Evolutionary conservation across 306 rosid species (phyloP).

Genomic region (Biancaea sappan): DNA sequence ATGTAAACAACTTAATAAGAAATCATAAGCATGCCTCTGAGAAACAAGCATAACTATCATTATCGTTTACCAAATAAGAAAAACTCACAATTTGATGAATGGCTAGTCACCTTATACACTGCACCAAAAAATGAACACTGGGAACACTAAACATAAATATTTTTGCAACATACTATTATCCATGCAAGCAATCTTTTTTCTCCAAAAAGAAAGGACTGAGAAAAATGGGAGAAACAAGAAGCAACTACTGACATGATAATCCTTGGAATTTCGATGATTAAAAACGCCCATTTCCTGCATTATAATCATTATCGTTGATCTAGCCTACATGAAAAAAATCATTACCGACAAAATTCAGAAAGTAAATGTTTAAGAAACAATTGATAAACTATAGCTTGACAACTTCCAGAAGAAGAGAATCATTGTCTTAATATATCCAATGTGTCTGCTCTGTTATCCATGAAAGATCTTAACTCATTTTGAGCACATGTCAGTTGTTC

Average conservation of each 20-base stretch:
- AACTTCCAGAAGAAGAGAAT: neutral
- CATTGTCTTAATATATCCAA: slow-evolving; percentile 1
- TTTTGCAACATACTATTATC: slow-evolving; percentile 3
- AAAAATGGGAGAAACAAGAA: too few relatives aligned
- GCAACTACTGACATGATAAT: too few relatives aligned
- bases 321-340: neutral
- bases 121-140: too few relatives aligned
- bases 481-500: slow-evolving; percentile 30
- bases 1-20: too few relatives aligned
- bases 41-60: too few relatives aligned
- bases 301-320: slow-evolving; percentile 6
- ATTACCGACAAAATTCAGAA: neutral
- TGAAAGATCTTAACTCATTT: slow-evolving; percentile 27
- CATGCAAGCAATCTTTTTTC: neutral
- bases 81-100: neutral
- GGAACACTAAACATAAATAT: too few relatives aligned
- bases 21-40: too few relatives aligned
- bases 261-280: too few relatives aligned
- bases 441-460: slow-evolving; percentile 14
- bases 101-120: too few relatives aligned
- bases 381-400: slow-evolving; percentile 12
- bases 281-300: too few relatives aligned
- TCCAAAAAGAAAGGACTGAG: neutral
- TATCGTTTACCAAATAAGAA: too few relatives aligned
- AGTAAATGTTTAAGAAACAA: neutral